phyloP scores from a whole-genome alignment of 1,284 basidiomycete species.

The Cutaneotrichosporon sp. region DNA sequence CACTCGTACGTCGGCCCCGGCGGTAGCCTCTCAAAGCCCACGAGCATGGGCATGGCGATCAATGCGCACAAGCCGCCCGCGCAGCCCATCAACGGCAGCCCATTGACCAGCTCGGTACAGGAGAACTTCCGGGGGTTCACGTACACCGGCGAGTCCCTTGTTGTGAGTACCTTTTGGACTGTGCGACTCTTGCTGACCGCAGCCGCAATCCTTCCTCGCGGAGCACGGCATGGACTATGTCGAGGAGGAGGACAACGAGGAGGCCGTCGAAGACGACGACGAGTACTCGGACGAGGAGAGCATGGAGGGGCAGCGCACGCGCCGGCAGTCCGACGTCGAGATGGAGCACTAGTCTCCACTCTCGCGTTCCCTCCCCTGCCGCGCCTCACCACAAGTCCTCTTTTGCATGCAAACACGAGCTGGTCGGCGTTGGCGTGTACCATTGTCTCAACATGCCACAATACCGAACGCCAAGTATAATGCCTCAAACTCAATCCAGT shows the following conservation, averaged over 20 bases:
- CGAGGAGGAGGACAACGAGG: slow-evolving; percentile 35
- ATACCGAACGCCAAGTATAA: slow-evolving; percentile 17
- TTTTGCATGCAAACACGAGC: neutral
- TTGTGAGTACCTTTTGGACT: slow-evolving; percentile 37
- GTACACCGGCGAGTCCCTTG: slow-evolving; percentile 78
- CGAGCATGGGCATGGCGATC: slow-evolving; percentile 49
- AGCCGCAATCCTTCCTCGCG: slow-evolving; percentile 55
- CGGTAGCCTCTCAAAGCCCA: slow-evolving; percentile 41
- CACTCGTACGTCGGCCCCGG: slow-evolving; percentile 53
- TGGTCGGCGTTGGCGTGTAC: neutral
- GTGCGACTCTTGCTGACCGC: neutral
- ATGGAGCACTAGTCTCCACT: slow-evolving; percentile 39
- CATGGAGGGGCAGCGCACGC: slow-evolving; percentile 44
- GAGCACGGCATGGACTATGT: slow-evolving; percentile 52
- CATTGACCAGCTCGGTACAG: slow-evolving; percentile 84
- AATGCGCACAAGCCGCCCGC: slow-evolving; percentile 40
- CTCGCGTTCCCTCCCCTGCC: neutral
- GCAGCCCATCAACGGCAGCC: slow-evolving; percentile 57
- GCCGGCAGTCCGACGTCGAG: slow-evolving; percentile 51
- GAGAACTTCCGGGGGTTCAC: slow-evolving; percentile 94
- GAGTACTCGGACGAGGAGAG: slow-evolving; percentile 51
- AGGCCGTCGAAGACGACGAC: slow-evolving; percentile 48
- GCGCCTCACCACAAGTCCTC: slow-evolving; percentile 1
- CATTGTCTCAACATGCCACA: slow-evolving; percentile 13
- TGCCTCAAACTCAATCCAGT: slow-evolving; percentile 11